phyloP scores from a whole-genome alignment of 176 grass and related monocot genomes.

The Pharus latifolius region DNA sequence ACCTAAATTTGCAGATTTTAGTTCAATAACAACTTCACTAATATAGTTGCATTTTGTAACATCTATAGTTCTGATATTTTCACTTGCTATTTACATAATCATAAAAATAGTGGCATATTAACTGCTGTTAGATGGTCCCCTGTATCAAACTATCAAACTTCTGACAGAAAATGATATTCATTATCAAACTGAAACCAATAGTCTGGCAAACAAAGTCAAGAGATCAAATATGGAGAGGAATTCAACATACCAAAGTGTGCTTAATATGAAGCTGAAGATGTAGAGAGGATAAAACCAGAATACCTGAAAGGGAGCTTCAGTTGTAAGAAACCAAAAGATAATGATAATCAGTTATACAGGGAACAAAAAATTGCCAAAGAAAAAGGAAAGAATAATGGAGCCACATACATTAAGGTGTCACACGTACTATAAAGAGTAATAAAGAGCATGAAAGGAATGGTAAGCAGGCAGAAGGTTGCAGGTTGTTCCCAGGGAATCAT shows the following conservation, averaged over 20 bases:
- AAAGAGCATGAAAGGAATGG: neutral
- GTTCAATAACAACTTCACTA: neutral
- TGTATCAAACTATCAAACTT: slow-evolving; percentile 2
- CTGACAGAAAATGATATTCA: neutral
- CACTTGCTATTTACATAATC: neutral
- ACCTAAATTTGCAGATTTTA: neutral
- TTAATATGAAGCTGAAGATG: slow-evolving; percentile 85
- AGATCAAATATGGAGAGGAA: neutral
- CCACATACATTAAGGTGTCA: neutral
- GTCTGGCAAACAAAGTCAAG: neutral
- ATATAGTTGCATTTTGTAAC: neutral
- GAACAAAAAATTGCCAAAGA: neutral
- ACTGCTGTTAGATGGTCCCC: neutral
- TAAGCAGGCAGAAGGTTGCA: neutral
- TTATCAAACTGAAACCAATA: no score
- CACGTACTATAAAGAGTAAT: neutral
- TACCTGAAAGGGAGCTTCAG: slow-evolving; percentile 44
- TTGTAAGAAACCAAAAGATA: slow-evolving; percentile 23
- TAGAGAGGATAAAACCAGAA: slow-evolving; percentile 97
- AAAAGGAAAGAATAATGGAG: neutral
- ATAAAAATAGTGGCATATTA: neutral
- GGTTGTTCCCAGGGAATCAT: neutral
- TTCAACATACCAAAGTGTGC: slow-evolving; percentile 67
- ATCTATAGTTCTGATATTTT: neutral
- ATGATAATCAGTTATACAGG: neutral